Evolutionary conservation across 2,329 filamentous ascomycete genomes (phyloP).

Genomic region (Aspergillus proliferans): DNA sequence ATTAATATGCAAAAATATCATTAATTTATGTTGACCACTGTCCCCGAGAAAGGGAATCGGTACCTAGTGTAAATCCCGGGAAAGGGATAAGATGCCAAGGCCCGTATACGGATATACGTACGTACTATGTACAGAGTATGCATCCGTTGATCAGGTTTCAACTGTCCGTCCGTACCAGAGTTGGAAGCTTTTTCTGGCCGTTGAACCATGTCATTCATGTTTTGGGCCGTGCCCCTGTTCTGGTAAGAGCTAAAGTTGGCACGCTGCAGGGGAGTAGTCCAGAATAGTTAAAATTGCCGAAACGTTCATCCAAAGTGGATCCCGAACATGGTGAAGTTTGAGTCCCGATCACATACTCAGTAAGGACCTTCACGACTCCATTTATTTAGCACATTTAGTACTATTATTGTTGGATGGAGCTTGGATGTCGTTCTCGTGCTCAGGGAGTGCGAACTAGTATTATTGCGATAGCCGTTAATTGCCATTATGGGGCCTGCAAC

Average conservation of each 20-base stretch:
- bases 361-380: too few species aligned
- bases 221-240: conserved; percentile 2
- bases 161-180: too few species aligned
- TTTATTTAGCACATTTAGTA: too few species aligned
- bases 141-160: too few species aligned
- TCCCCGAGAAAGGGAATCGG: background rate
- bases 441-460: too few species aligned
- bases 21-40: background rate
- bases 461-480: too few species aligned
- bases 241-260: conserved; percentile 21
- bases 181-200: background rate
- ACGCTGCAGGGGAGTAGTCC: conserved; percentile 4
- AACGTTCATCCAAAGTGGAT: conserved; percentile 12
- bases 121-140: too few species aligned
- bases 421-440: too few species aligned
- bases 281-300: conserved; percentile 13
- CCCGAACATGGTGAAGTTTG: conserved; percentile 16
- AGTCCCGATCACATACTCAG: background rate
- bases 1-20: background rate
- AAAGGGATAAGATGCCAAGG: background rate
- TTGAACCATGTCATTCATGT: background rate
- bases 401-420: too few species aligned
- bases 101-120: background rate
- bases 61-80: background rate
- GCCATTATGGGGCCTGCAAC: too few species aligned